phyloP scores from a whole-genome alignment of 1,284 basidiomycete genomes.

The Limonomyces culmigenus region DNA sequence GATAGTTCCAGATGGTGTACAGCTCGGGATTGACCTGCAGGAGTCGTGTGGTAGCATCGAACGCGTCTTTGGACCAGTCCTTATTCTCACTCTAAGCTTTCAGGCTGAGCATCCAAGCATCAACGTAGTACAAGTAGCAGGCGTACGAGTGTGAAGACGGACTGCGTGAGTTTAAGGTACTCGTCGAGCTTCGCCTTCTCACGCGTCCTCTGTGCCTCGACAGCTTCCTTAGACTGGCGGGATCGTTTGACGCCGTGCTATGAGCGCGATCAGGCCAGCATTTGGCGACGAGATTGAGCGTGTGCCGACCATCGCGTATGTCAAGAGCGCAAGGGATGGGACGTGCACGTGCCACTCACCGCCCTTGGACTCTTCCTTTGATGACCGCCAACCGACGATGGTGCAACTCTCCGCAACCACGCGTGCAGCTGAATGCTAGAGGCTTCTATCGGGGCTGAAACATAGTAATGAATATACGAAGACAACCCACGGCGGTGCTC shows the following conservation, averaged over 20 bases:
- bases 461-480: too few species aligned
- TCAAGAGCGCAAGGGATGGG: too few species aligned
- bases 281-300: too few species aligned
- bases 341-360: too few species aligned
- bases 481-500: too few species aligned
- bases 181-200: constrained; percentile 63
- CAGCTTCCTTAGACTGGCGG: constrained; percentile 41
- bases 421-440: too few species aligned
- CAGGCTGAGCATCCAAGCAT: constrained; percentile 1
- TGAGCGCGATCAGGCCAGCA: too few species aligned
- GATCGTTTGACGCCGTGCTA: constrained; percentile 72
- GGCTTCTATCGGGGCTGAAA: too few species aligned
- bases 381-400: too few species aligned
- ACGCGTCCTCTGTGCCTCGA: constrained; percentile 45
- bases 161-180: constrained; percentile 51
- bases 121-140: constrained; percentile 1
- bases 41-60: constrained; percentile 60
- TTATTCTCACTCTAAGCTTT: constrained; percentile 39
- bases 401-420: too few species aligned
- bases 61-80: constrained; percentile 53
- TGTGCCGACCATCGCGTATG: too few species aligned
- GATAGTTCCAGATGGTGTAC: constrained; percentile 89
- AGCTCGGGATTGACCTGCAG: constrained; percentile 78
- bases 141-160: constrained; percentile 46
- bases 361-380: too few species aligned